Percentiles rank a stretch among this genome's conserved stretches.
Conservation (phyloP, 1,139 yeast genomes). For the Lodderomyces jiufengensis region DNA sequence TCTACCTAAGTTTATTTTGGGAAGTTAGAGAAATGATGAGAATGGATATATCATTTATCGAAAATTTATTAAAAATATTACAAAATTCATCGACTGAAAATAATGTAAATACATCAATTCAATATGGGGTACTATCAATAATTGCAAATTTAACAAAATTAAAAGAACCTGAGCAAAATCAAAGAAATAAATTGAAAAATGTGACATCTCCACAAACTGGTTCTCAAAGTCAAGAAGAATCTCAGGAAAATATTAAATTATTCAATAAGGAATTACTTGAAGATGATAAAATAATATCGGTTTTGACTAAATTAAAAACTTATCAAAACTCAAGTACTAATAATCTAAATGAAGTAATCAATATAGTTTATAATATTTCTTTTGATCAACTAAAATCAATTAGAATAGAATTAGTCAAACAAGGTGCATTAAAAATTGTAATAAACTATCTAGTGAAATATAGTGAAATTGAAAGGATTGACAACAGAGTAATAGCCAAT, state of each 20-base stretch:
- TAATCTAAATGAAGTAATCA: constrained; percentile 11
- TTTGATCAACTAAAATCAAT: constrained; percentile 21
- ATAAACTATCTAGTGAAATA: constrained; percentile 35
- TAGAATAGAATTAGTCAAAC: constrained; percentile 40
- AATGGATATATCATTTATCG: constrained; percentile 28
- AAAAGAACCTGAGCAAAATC: constrained; percentile 19
- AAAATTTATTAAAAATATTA: constrained; percentile 16
- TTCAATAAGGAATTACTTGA: constrained; percentile 30
- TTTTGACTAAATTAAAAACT: constrained; percentile 25
- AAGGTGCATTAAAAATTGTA: constrained; percentile 41
- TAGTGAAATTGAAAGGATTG: constrained; percentile 22
- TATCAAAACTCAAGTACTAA: constrained; percentile 15
- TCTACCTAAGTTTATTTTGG: constrained; percentile 41
- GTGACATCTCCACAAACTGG: constrained; percentile 28
- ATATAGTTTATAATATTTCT: constrained; percentile 18
- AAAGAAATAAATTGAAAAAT: constrained; percentile 27
- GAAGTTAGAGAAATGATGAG: constrained; percentile 30
- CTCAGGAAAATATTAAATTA: constrained; percentile 23
- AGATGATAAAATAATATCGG: constrained; percentile 24
- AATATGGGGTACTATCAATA: constrained; percentile 38
- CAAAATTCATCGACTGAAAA: constrained; percentile 3
- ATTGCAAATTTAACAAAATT: constrained; percentile 36
- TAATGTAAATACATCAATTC: constrained; percentile 13
- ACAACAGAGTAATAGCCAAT: constrained; percentile 23
- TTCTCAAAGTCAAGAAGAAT: constrained; percentile 21